Evolutionary conservation across 192 early-diverging fungal genomes (phyloP).

Genomic region (Pecoramyces ruminantium): DNA sequence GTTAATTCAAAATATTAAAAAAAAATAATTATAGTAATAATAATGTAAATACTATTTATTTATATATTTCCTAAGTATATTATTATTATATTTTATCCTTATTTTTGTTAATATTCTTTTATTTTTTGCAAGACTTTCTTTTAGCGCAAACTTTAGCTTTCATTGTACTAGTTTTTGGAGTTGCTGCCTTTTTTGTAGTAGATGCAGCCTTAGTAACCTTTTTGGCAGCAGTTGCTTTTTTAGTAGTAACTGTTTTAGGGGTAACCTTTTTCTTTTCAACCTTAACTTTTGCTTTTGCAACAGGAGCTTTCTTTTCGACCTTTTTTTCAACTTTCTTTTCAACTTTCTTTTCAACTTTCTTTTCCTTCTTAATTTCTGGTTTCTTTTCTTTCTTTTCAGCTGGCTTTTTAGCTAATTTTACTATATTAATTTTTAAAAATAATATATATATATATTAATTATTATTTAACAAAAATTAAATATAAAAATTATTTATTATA

Average conservation of each 20-base stretch:
- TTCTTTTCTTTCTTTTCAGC: conserved; percentile 20
- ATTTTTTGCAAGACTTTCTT: not conserved
- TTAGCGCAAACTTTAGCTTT: not conserved
- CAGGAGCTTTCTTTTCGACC: too few relatives aligned
- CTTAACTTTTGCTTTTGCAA: not conserved
- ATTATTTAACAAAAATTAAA: too few relatives aligned
- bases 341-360: conserved; percentile 35
- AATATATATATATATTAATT: too few relatives aligned
- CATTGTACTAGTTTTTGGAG: conserved; percentile 10
- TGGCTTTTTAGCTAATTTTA: conserved; percentile 47
- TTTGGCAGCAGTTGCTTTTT: not conserved
- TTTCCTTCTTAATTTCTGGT: conserved; percentile 21
- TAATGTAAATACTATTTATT: too few relatives aligned
- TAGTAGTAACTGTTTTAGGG: conserved; percentile 18
- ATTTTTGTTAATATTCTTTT: too few relatives aligned
- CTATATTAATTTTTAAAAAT: too few relatives aligned
- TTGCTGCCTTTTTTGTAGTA: conserved; percentile 26
- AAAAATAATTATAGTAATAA: too few relatives aligned
- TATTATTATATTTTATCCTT: too few relatives aligned
- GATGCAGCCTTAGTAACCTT: conserved; percentile 18
- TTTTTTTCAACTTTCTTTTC: conserved; percentile 13
- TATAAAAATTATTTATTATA: too few relatives aligned
- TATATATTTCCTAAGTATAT: too few relatives aligned
- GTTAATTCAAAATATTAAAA: too few relatives aligned
- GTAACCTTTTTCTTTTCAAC: conserved; percentile 21